phyloP scores from a whole-genome alignment of 805 yeast genomes.

The Kodamaea sagamina region DNA sequence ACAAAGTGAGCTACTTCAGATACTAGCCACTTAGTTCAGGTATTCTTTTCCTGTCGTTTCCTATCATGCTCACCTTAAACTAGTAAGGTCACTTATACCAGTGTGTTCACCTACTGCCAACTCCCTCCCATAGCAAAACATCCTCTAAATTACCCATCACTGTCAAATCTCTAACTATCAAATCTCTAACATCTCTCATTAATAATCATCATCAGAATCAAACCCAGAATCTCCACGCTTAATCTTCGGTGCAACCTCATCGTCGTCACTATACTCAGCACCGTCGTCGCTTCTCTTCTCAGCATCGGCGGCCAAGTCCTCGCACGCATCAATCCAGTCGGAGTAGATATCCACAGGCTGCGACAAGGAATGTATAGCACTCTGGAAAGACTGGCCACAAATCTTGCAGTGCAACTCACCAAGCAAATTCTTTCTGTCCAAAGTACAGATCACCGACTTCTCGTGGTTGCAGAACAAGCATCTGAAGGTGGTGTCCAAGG shows the following conservation, averaged over 20 bases:
- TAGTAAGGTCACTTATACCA: too few species aligned
- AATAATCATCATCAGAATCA: conserved; percentile 11
- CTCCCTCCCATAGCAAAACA: too few species aligned
- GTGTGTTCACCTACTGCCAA: too few species aligned
- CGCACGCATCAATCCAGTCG: conserved; percentile 98
- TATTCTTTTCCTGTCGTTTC: too few species aligned
- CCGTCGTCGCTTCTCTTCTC: conserved; percentile 28
- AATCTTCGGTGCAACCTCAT: conserved; percentile 18
- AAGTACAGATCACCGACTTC: conserved; percentile 79
- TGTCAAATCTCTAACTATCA: too few species aligned
- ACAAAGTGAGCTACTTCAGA: too few species aligned
- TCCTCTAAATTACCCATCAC: too few species aligned
- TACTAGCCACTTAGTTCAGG: too few species aligned
- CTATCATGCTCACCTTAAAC: too few species aligned
- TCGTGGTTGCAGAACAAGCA: conserved; percentile 97
- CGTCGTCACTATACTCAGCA: conserved; percentile 38
- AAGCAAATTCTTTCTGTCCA: conserved; percentile 82
- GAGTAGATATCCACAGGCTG: conserved; percentile 95
- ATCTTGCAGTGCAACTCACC: conserved; percentile 88
- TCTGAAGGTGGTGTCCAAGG: conserved; percentile 76
- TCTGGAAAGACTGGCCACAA: conserved; percentile 92
- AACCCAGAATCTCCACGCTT: conserved; percentile 3
- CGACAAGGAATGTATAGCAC: conserved; percentile 77
- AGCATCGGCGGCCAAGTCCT: conserved; percentile 75
- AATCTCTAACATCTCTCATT: too few species aligned